Conservation (phyloP, 2,329 filamentous ascomycete genomes). For the Plenodomus biglobosus region DNA sequence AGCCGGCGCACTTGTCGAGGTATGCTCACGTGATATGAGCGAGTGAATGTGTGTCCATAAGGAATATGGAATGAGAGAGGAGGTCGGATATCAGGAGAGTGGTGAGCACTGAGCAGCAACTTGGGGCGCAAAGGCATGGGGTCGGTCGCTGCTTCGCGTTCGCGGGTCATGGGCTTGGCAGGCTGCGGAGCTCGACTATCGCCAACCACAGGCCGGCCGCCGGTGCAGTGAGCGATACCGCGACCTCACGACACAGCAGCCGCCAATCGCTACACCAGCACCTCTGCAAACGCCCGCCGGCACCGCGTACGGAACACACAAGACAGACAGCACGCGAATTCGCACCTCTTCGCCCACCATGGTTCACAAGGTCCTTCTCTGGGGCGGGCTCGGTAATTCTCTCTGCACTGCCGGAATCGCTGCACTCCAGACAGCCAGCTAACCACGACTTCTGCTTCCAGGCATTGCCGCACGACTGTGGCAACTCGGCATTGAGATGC, state of each 20-base stretch:
- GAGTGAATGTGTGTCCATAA: no score
- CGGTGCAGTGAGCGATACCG: no score
- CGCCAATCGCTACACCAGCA: constrained; percentile 14
- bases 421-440: neutral
- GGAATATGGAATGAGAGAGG: no score
- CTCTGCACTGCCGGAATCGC: constrained; percentile 23
- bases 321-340: constrained; percentile 13
- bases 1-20: constrained; percentile 5
- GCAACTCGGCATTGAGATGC: constrained; percentile 99
- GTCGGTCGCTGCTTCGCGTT: constrained; percentile 19
- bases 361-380: constrained; percentile 70
- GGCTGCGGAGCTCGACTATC: constrained; percentile 5
- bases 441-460: constrained; percentile 43
- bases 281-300: constrained; percentile 7
- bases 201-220: constrained; percentile 19
- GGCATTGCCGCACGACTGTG: constrained; percentile 89
- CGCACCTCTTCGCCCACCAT: constrained; percentile 37
- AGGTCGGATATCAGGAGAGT: constrained; percentile 4
- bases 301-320: neutral
- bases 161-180: constrained; percentile 19
- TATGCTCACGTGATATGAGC: no score
- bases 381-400: constrained; percentile 84
- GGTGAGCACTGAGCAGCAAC: neutral
- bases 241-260: constrained; percentile 25
- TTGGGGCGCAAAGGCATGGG: constrained; percentile 5